These are phyloP conservation scores for Protomyces pachydermus DNA, from an alignment of 1,139 yeast genomes.

Conservation along the genomic window DNA sequence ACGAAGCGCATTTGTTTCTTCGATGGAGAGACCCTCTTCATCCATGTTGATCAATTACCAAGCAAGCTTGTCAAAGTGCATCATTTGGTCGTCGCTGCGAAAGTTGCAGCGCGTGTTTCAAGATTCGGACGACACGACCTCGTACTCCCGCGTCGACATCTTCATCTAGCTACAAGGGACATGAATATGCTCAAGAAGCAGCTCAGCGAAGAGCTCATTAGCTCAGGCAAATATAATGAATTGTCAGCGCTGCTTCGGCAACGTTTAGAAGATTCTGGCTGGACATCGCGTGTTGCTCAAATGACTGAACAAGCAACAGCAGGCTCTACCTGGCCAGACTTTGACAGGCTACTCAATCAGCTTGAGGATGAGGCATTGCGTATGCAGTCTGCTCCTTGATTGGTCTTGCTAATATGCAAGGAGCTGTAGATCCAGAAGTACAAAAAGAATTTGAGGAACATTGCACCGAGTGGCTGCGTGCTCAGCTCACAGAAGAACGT, in stretches of 20 bases:
- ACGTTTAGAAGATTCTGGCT: neutral
- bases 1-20: conserved; percentile 38
- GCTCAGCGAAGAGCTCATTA: neutral
- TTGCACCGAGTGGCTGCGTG: neutral
- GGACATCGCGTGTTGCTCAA: neutral
- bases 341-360: neutral
- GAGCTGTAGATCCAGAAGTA: neutral
- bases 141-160: too few relatives aligned
- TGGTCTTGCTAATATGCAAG: neutral
- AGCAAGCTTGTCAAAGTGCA: neutral
- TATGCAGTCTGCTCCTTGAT: neutral
- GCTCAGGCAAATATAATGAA: neutral
- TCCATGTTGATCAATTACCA: neutral
- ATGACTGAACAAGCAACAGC: neutral
- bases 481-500: neutral
- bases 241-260: neutral
- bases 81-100: neutral
- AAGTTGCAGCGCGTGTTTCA: too few relatives aligned
- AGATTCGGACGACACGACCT: neutral
- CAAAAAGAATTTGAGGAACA: neutral
- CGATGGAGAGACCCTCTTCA: conserved; percentile 34
- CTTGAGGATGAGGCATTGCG: neutral
- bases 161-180: neutral
- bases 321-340: neutral
- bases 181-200: neutral